Conservation (phyloP, 257 asterid genomes). For the Solanum lycopersicoides region DNA sequence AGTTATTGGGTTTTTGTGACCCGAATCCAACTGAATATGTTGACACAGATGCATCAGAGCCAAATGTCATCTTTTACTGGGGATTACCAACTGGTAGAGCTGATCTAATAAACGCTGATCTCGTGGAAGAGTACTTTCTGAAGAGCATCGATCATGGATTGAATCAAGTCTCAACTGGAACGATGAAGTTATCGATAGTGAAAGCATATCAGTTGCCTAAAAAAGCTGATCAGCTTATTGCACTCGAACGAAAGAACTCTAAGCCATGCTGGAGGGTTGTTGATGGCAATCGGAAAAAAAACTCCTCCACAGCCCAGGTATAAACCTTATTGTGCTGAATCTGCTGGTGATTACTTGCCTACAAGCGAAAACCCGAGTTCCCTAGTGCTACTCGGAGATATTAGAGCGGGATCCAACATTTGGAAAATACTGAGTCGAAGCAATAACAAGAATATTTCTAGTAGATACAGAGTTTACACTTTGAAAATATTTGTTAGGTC, state of each 20-base stretch:
- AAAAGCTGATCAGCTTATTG: neutral
- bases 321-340: neutral
- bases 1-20: constrained; percentile 33
- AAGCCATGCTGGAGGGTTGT: neutral
- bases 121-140: constrained; percentile 19
- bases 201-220: constrained; percentile 23
- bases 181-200: constrained; percentile 24
- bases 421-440: neutral
- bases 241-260: neutral
- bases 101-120: constrained; percentile 10
- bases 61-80: constrained; percentile 38
- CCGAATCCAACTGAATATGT: constrained; percentile 42
- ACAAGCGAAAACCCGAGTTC: neutral
- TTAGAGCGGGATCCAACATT: neutral
- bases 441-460: neutral
- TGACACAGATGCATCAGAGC: constrained; percentile 17
- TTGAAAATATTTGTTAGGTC: neutral
- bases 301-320: neutral
- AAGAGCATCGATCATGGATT: constrained; percentile 12
- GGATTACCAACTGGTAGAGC: constrained; percentile 27
- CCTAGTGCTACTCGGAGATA: neutral
- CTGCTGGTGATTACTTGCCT: neutral
- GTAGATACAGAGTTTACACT: neutral
- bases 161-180: constrained; percentile 21
- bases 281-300: neutral